phyloP scores from a whole-genome alignment of 2,329 filamentous ascomycete species.

The Thermoascus crustaceus region DNA sequence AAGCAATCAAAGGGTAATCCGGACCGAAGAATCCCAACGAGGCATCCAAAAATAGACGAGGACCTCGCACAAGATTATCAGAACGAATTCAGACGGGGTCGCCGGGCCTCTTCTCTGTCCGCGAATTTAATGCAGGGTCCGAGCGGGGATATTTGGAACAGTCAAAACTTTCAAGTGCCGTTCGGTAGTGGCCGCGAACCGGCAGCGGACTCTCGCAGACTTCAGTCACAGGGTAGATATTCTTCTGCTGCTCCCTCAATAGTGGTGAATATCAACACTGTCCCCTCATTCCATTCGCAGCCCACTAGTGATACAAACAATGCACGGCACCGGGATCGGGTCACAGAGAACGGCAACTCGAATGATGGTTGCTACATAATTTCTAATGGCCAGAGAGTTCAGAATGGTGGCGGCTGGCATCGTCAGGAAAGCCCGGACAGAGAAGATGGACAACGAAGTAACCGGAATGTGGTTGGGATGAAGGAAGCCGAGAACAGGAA shows the following conservation, averaged over 20 bases:
- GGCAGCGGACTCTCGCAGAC: neutral
- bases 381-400: neutral
- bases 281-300: neutral
- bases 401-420: neutral
- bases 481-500: too few relatives aligned
- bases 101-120: too few relatives aligned
- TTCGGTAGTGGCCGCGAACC: neutral
- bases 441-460: neutral
- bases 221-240: neutral
- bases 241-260: neutral
- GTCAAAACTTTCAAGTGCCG: neutral
- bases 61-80: neutral
- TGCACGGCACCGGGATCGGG: neutral
- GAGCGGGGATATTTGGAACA: too few relatives aligned
- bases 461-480: neutral
- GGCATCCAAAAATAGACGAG: too few relatives aligned
- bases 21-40: too few relatives aligned
- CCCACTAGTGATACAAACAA: neutral
- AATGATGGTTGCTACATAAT: neutral
- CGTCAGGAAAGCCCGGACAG: neutral
- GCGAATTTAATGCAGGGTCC: too few relatives aligned
- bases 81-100: neutral
- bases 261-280: neutral
- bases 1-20: neutral
- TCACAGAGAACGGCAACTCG: neutral